These are phyloP conservation scores for Diaporthe australafricana DNA, from an alignment of 2,329 filamentous ascomycete species.

Conservation along the genomic window DNA sequence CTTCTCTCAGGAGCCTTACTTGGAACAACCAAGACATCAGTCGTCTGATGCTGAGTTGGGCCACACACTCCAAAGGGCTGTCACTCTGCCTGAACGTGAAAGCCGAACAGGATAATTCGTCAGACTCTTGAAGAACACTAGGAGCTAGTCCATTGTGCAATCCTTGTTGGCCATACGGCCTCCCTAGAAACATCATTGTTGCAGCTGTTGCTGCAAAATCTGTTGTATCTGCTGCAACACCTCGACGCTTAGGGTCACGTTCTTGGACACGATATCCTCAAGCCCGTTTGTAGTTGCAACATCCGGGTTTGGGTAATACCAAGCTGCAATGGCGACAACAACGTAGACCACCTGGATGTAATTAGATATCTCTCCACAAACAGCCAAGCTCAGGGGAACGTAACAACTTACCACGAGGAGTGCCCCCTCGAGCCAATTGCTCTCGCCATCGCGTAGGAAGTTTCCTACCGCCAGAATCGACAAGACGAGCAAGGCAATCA, in stretches of 20 bases:
- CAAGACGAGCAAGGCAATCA: slow-evolving; percentile 83
- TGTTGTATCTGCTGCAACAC: slow-evolving; percentile 9
- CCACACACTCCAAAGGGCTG: too few relatives aligned
- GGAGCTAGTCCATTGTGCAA: neutral
- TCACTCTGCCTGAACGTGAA: neutral
- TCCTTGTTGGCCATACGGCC: neutral
- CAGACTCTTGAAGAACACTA: neutral
- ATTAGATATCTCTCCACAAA: neutral
- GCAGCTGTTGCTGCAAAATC: slow-evolving; percentile 11
- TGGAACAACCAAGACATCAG: too few relatives aligned
- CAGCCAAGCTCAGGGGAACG: neutral
- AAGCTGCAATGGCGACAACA: slow-evolving; percentile 14
- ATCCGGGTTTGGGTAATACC: slow-evolving; percentile 25
- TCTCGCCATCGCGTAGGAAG: slow-evolving; percentile 88
- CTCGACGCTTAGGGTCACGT: neutral
- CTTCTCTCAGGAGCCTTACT: too few relatives aligned
- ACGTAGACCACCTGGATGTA: slow-evolving; percentile 6
- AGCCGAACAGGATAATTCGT: neutral
- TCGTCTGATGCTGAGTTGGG: too few relatives aligned
- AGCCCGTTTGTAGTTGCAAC: slow-evolving; percentile 21
- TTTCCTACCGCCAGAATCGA: slow-evolving; percentile 89
- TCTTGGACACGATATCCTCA: slow-evolving; percentile 1
- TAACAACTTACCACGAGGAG: neutral
- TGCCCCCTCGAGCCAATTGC: slow-evolving; percentile 86
- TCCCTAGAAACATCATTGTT: neutral